Evolutionary conservation across 495 filamentous ascomycete genomes (phyloP).

Genomic region (Oidiodendron maius): DNA sequence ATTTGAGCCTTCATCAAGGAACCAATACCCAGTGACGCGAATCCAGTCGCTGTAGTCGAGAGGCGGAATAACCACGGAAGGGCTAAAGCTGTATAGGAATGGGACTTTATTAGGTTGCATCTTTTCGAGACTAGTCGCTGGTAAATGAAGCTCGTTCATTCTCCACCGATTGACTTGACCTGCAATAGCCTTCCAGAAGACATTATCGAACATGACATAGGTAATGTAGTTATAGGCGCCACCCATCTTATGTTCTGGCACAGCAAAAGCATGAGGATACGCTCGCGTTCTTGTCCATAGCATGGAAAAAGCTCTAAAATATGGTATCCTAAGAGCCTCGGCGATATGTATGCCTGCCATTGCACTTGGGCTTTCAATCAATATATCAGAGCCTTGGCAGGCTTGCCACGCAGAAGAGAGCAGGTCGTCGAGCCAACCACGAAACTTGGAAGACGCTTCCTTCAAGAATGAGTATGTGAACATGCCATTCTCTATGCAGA

Average conservation of each 20-base stretch:
- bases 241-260: constrained; percentile 88
- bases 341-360: constrained; percentile 99
- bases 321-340: constrained; percentile 89
- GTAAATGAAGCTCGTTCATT: constrained; percentile 69
- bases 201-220: constrained; percentile 94
- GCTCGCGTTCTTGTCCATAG: constrained; percentile 95
- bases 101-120: constrained; percentile 94
- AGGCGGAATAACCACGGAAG: constrained; percentile 84
- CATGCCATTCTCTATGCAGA: constrained; percentile 96
- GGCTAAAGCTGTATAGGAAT: constrained; percentile 96
- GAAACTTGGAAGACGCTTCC: constrained; percentile 83
- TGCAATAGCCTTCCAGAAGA: constrained; percentile 93
- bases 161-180: constrained; percentile 93
- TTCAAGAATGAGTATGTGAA: constrained; percentile 89
- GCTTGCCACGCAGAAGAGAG: constrained; percentile 77
- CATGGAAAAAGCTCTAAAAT: constrained; percentile 98
- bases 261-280: constrained; percentile 97
- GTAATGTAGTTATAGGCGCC: constrained; percentile 92
- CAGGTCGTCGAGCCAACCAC: constrained; percentile 88
- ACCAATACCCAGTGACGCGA: constrained; percentile 96
- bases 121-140: constrained; percentile 78
- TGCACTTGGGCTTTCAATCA: constrained; percentile 93
- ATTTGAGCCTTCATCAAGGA: constrained; percentile 72
- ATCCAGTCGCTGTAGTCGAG: constrained; percentile 98
- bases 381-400: constrained; percentile 80